Base-by-base conservation (phyloP, 495 filamentous ascomycete genomes). In the Penicillium odoratum region DNA sequence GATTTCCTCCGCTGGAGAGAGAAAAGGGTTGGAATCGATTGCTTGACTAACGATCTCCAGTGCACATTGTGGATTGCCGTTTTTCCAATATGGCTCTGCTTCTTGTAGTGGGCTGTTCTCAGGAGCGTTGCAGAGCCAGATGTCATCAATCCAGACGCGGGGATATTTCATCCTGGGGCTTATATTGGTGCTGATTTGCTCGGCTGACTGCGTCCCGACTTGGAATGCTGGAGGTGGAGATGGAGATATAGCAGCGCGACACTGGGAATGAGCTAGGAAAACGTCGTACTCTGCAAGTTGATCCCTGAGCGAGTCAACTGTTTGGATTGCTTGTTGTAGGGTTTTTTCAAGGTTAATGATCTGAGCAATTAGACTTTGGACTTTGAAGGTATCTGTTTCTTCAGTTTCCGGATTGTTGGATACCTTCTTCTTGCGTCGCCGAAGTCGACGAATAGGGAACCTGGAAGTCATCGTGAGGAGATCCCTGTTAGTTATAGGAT, bases 201-300 rank as follows among this genome's bases (percentile, higher is more conserved):
- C 31, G 7, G 7, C 13, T 6, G 9, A n/a, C 8, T 38, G 53
- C 3, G 47, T n/a, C 25, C 55, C 47, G 16, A 26, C 4, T 16
- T 60, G 26, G 11, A 46, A 28, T 25, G 15, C 26, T 10, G 53
- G 11, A 49, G 38, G 26, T 26, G 44, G 3, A 29, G 40, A 5
- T 26, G 44, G 3, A 29, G 40, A 5, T 3, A 49, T 36, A 33
- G 15, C 26, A 28, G 28, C 31, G 9, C 43, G 56, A 26, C 26
- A 45, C 30, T 58, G 51, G n/a, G 48, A n/a, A 49, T 60, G 63
- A 43, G 57, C 51, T 15, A 66, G 43, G 29, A 66, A 57, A n/a
- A 57, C 47, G 40, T 63, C 63, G n/a, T 61, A 57, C 51, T 63
- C 63, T 45, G 55, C 60, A 3, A 68, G 48, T 25, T 53, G 59